These are phyloP conservation scores for Dendrothele bispora DNA, from an alignment of 768 basidiomycete genomes.

Conservation along the genomic window DNA sequence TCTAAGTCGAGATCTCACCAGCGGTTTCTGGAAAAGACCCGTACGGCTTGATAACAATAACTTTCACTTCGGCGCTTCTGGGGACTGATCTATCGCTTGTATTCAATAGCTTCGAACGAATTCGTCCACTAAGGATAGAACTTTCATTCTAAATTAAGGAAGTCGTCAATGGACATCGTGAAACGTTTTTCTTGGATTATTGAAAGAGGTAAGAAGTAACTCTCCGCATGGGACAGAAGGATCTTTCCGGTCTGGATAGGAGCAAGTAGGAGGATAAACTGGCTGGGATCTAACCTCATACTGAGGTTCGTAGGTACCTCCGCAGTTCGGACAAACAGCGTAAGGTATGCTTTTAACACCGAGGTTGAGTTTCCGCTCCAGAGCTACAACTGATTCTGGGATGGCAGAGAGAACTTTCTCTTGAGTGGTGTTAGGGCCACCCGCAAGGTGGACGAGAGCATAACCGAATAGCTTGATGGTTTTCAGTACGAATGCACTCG, in stretches of 20 bases:
- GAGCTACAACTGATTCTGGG: background rate
- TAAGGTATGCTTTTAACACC: background rate
- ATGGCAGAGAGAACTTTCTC: background rate
- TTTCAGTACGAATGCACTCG: background rate
- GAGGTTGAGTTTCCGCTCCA: conserved; percentile 4
- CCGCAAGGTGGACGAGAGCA: background rate
- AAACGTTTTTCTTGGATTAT: conserved; percentile 3
- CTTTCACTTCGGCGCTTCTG: background rate
- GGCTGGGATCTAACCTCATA: background rate
- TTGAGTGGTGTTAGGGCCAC: background rate
- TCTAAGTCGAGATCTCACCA: too few relatives aligned
- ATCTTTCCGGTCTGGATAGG: too few relatives aligned
- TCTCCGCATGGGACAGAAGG: background rate
- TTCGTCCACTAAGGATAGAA: background rate
- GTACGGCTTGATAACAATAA: too few relatives aligned
- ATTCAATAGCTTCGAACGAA: conserved; percentile 1
- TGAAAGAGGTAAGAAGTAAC: background rate
- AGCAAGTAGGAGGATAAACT: conserved; percentile 1
- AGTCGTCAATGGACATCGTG: conserved; percentile 4
- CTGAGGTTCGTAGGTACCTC: background rate
- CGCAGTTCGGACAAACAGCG: conserved; percentile 2
- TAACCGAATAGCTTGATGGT: background rate
- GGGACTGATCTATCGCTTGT: background rate
- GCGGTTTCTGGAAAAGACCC: too few relatives aligned
- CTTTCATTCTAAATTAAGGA: conserved; percentile 3